Conservation (phyloP, 1,139 yeast species). For the Diutina catenulata region DNA sequence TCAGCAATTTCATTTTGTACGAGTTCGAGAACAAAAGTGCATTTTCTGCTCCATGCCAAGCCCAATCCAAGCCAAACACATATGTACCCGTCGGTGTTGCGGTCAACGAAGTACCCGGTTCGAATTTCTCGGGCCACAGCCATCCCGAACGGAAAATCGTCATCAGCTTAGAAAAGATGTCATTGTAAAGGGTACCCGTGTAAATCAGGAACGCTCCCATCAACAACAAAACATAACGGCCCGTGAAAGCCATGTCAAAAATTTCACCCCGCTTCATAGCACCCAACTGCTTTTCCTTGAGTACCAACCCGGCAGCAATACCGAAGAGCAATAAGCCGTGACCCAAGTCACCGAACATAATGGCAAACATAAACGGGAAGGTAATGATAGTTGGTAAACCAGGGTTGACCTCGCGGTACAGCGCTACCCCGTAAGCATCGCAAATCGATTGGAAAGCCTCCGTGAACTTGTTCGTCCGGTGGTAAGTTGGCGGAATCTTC, state of each 20-base stretch:
- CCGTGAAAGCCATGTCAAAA: slow-evolving; percentile 90
- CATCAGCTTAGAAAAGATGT: slow-evolving; percentile 83
- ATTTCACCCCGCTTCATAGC: slow-evolving; percentile 79
- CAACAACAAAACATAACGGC: slow-evolving; percentile 76
- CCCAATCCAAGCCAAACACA: slow-evolving; percentile 80
- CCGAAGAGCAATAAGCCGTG: slow-evolving; percentile 77
- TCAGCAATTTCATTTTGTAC: slow-evolving; percentile 91
- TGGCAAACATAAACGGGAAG: slow-evolving; percentile 97
- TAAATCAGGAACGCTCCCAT: slow-evolving; percentile 94
- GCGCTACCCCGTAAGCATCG: slow-evolving; percentile 91
- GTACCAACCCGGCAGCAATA: slow-evolving; percentile 60
- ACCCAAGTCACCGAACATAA: slow-evolving; percentile 98
- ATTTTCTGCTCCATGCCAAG: slow-evolving; percentile 97
- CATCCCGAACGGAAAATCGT: slow-evolving; percentile 79
- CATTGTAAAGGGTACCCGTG: slow-evolving; percentile 90
- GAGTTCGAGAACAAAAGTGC: slow-evolving; percentile 83
- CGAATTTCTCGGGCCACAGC: slow-evolving; percentile 74
- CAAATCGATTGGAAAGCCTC: slow-evolving; percentile 84
- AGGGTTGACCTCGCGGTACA: slow-evolving; percentile 92
- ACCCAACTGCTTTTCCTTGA: slow-evolving; percentile 55
- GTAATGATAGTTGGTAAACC: slow-evolving; percentile 92
- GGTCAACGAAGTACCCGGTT: slow-evolving; percentile 46
- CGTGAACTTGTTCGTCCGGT: slow-evolving; percentile 85
- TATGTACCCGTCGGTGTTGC: slow-evolving; percentile 61
- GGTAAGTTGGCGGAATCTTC: slow-evolving; percentile 87